These are phyloP conservation scores for Aspergillus felis DNA, from an alignment of 2,329 filamentous ascomycete species.

Conservation along the genomic window DNA sequence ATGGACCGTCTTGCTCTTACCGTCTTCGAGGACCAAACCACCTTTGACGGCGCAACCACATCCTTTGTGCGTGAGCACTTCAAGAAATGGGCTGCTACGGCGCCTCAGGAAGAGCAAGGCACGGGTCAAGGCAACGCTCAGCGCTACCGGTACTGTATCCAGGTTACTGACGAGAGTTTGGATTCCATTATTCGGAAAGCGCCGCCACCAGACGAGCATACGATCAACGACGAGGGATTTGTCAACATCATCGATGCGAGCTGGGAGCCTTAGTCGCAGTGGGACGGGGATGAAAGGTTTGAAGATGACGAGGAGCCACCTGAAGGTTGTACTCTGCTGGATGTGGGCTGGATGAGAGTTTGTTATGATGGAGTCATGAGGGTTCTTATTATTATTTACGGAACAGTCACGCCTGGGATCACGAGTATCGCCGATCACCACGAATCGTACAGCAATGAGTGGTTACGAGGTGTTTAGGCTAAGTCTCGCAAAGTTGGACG, in stretches of 20 bases:
- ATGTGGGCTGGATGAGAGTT: slow-evolving; percentile 18
- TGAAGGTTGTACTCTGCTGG: slow-evolving; percentile 10
- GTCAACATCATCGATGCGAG: neutral
- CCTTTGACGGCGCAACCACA: neutral
- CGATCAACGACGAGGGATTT: neutral
- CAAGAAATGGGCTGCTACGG: neutral
- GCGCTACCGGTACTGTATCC: slow-evolving; percentile 2
- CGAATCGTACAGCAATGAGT: neutral
- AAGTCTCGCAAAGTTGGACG: no score
- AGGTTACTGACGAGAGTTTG: slow-evolving; percentile 5
- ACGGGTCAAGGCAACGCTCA: neutral
- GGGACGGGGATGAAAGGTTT: neutral
- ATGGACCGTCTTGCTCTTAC: neutral
- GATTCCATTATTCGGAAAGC: neutral
- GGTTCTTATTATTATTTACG: slow-evolving; percentile 3
- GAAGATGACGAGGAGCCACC: slow-evolving; percentile 5
- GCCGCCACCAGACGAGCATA: neutral
- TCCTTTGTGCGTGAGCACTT: neutral
- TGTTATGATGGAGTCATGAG: slow-evolving; percentile 1
- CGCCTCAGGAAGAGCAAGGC: neutral
- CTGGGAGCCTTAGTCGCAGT: neutral
- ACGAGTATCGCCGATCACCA: neutral
- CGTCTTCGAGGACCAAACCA: neutral
- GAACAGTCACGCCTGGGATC: slow-evolving; percentile 8
- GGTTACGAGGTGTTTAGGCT: no score